Evolutionary conservation across 257 asterid species (phyloP), one percentile per base, ranked within the genome.

Genomic region (Ballota nigra): DNA sequence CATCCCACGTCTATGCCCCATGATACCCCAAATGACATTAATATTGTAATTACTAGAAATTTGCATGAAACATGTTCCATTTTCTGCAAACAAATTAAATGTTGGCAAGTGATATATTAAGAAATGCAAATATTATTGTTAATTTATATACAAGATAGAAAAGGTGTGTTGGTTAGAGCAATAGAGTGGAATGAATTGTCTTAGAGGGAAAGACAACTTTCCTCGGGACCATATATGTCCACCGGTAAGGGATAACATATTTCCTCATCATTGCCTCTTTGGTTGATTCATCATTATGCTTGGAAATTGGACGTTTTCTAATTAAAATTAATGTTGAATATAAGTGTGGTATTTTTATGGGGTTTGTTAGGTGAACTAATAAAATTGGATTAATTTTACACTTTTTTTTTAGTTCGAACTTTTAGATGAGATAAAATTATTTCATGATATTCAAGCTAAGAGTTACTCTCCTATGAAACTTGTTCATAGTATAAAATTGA

Each of bases 1-100:
- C 96, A 89, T 3, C 78, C 80, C 4, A 63, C 70, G 29, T 75
- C 56, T 13, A 74, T 59, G 65, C 77, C 57, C 11, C 57, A 74
- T 6, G 66, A 59, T 2, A 29, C 67, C 10, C n/a, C 36, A 68
- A 79, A 49, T 20, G 24, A 7, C 57, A 51, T 51, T 19, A 51
- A 72, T 24, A 34, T 19, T 19, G 64, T 22, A 8, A 75, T 6
- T 8, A 79, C 26, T 9, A 70, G 7, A 55, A 74, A 41, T 71
- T 6, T 29, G 8, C 19, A 45, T 47, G 63, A 22, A 22, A 19
- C 52, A 38, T 58, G 41, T 70, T 61, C 74, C 84, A 79, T 79
- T 70, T 59, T 57, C 34, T 4, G 16, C 29, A 29, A 66, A 29
- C n/a, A 64, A 24, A 41, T n/a, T 11, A 23, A 29, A 24, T 28